phyloP scores from a whole-genome alignment of 148 eudicot genomes.

The Selenicereus undatus region DNA sequence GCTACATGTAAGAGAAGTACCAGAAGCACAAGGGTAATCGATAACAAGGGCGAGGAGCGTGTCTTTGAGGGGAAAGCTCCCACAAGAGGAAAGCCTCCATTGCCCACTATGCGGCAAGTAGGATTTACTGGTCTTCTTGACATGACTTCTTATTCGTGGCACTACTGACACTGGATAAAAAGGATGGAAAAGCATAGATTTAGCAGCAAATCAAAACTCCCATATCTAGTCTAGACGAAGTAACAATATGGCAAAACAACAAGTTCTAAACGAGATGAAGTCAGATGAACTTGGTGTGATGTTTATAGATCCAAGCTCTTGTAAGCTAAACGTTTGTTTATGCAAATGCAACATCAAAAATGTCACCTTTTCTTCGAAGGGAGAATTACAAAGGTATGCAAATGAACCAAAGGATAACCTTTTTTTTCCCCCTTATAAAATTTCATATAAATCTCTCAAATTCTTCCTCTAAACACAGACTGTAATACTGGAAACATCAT shows the following conservation, averaged over 20 bases:
- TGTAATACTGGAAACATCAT: neutral
- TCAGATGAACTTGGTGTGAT: neutral
- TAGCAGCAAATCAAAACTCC: constrained; percentile 2
- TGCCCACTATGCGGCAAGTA: constrained; percentile 62
- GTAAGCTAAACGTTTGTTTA: neutral
- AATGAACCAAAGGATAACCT: neutral
- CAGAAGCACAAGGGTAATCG: constrained; percentile 38
- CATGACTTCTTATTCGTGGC: constrained; percentile 35
- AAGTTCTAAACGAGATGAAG: neutral
- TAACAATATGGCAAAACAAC: neutral
- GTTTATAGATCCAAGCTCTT: neutral
- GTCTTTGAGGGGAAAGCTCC: constrained; percentile 72
- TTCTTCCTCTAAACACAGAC: neutral
- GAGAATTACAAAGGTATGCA: neutral
- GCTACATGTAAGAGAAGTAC: constrained; percentile 16
- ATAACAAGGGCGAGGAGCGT: constrained; percentile 71
- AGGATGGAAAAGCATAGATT: constrained; percentile 18
- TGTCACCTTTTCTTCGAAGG: neutral
- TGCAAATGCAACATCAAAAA: neutral
- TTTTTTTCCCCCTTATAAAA: neutral
- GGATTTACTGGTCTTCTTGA: constrained; percentile 80
- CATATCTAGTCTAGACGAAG: neutral
- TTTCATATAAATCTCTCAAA: neutral
- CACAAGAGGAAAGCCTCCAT: constrained; percentile 63
- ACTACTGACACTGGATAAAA: neutral